Conservation (phyloP, 192 early-diverging fungal genomes). For the Backusella morwellensis region DNA sequence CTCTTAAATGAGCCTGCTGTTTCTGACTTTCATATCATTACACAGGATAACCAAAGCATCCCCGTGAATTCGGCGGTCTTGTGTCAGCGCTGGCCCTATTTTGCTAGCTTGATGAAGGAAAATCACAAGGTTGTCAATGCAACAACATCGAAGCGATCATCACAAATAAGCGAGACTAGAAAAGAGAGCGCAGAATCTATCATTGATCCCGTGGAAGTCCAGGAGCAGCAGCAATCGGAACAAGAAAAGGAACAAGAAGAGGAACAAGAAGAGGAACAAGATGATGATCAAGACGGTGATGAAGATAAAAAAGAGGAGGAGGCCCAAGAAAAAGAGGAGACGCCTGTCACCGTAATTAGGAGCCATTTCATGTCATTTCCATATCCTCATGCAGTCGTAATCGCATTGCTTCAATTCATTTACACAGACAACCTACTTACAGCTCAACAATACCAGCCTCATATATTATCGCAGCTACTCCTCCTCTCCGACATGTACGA, state of each 20-base stretch:
- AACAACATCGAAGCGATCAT: not conserved
- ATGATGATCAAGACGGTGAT: not conserved
- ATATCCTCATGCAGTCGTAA: conserved; percentile 49
- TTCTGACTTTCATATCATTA: conserved; percentile 58
- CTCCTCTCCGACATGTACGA: conserved; percentile 62
- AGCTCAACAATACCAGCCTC: conserved; percentile 63
- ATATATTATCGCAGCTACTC: conserved; percentile 63
- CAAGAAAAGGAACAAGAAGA: not conserved
- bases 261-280: not conserved
- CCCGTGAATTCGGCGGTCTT: conserved; percentile 57
- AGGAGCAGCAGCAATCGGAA: not conserved
- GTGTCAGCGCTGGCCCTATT: conserved; percentile 55
- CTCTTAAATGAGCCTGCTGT: conserved; percentile 54
- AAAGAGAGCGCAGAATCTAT: not conserved
- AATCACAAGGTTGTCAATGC: not conserved
- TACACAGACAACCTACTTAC: conserved; percentile 69
- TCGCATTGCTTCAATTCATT: conserved; percentile 64
- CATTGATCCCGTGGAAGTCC: not conserved
- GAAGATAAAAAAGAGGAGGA: not conserved
- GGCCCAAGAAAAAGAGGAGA: not conserved
- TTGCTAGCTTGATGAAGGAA: conserved; percentile 40
- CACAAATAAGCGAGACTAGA: not conserved
- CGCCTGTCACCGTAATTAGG: not conserved
- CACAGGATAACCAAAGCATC: conserved; percentile 49
- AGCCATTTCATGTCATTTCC: conserved; percentile 41